phyloP scores from a whole-genome alignment of 2,329 filamentous ascomycete species.

The Daldinia sp. region DNA sequence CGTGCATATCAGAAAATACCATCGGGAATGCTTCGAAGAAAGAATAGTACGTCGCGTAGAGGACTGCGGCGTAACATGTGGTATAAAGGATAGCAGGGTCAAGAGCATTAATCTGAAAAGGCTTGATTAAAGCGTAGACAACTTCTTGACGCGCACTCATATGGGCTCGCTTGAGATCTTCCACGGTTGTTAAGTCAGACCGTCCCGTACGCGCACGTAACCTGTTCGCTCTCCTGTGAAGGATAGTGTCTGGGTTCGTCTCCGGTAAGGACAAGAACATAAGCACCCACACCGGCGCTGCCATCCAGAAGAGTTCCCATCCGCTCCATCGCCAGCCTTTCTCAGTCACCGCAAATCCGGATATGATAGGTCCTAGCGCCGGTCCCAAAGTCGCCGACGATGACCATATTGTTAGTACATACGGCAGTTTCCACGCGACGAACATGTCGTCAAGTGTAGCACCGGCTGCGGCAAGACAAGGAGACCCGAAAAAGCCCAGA shows the following conservation, averaged over 20 bases:
- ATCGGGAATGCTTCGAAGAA: conserved; percentile 64
- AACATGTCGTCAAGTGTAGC: conserved; percentile 44
- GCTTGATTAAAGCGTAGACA: conserved; percentile 45
- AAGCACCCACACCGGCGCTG: conserved; percentile 31
- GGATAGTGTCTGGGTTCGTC: conserved; percentile 50
- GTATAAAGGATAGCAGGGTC: conserved; percentile 53
- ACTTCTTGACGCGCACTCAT: conserved; percentile 39
- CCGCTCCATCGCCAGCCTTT: conserved; percentile 38
- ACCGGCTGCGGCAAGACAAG: conserved; percentile 42
- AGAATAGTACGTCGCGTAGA: conserved; percentile 59
- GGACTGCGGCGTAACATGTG: conserved; percentile 57
- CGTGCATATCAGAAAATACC: conserved; percentile 59
- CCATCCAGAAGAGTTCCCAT: conserved; percentile 40
- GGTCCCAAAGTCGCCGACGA: conserved; percentile 33
- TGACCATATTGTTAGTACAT: conserved; percentile 39
- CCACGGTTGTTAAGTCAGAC: conserved; percentile 35
- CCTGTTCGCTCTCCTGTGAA: conserved; percentile 36
- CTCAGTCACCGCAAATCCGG: conserved; percentile 35
- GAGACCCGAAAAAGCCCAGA: conserved; percentile 59
- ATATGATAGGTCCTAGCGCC: conserved; percentile 36
- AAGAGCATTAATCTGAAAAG: conserved; percentile 52
- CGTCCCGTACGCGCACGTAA: conserved; percentile 31
- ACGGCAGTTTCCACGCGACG: conserved; percentile 40
- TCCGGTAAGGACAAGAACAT: conserved; percentile 40
- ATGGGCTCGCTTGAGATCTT: conserved; percentile 44